Evolutionary conservation across 805 yeast species (phyloP), one percentile per base, ranked within the genome.

Genomic region (Candida loeiensis): DNA sequence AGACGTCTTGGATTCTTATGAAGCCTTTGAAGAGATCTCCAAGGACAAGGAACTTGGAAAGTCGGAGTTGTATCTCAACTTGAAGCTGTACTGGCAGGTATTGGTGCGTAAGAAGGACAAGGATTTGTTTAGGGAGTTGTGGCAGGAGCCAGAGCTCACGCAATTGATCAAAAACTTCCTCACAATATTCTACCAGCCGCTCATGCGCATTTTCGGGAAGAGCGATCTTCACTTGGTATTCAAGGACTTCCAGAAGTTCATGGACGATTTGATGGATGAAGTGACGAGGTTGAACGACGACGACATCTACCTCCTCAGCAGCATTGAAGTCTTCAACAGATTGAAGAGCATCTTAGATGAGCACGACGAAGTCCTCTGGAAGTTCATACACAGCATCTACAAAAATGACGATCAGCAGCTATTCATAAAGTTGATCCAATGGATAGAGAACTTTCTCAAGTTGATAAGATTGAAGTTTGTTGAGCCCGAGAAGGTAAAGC

Each of bases 141-240:
- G 96, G 95, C 79, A 78, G 34, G 95, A 90, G 50, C 88, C 91
- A 0, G 86, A 85, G 48, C 65, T 95, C 34, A 80, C 89, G n/a
- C 72, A 72, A 26, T 70, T 91, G 30, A 66, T 90, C 42, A 84
- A 84, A 48, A 86, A 85, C 35, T 67, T 88, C 20, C 71, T 93
- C 20, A 64, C 66, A 0, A 53, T 68, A 6, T 67, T 69, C 39
- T 69, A 67, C 45, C 68, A 66, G 44, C 74, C 74, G 4, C 52
- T 69, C 17, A 64, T 69, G 52, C 49, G 50, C 21, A 50, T 69
- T 4, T 58, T 69, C 48, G 61, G 61, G 18, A 61, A 59, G 40
- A 54, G 69, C 41, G 60, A 68, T 34, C 54, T 69, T 31, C 73
- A 68, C 39, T 25, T 65, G 6, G 68, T 64, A 11, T 68, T 69